Evolutionary conservation across 176 grass and related monocot genomes (phyloP).

Genomic region (Aegilops tauschii): DNA sequence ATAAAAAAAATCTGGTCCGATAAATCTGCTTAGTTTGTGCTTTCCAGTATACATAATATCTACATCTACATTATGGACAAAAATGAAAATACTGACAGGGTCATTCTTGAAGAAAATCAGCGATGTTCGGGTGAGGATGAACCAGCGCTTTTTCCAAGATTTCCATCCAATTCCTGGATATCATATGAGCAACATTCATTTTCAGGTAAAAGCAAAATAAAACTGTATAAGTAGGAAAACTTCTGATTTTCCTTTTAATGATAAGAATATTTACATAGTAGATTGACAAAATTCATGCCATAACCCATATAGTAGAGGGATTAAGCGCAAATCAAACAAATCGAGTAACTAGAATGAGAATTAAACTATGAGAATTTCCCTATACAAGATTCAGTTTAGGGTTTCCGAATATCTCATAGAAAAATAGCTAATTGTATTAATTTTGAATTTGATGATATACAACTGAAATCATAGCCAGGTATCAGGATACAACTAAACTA

Average conservation of each 20-base stretch:
- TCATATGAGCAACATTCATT: slow-evolving; percentile 1
- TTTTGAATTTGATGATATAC: slow-evolving; percentile 10
- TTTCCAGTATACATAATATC: background rate
- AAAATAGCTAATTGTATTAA: background rate
- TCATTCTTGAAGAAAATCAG: slow-evolving; percentile 99
- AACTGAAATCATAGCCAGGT: background rate
- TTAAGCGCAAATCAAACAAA: background rate
- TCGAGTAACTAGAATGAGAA: background rate
- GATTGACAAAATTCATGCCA: background rate
- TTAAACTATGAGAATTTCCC: background rate
- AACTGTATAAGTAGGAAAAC: background rate
- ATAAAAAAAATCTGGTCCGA: background rate
- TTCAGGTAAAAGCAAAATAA: slow-evolving; percentile 7
- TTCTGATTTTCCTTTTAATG: background rate
- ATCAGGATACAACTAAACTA: slow-evolving; percentile 1
- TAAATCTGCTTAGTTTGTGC: background rate
- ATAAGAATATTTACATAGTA: background rate
- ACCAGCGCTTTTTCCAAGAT: slow-evolving; percentile 99
- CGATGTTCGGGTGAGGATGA: slow-evolving; percentile 94
- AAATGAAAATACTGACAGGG: slow-evolving; percentile 67
- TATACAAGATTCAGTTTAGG: background rate
- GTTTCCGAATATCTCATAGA: background rate
- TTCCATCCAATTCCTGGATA: slow-evolving; percentile 98
- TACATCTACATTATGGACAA: background rate
- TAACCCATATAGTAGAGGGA: background rate